Conservation (phyloP, 2,329 filamentous ascomycete genomes). For the Paecilomyces sp. region DNA sequence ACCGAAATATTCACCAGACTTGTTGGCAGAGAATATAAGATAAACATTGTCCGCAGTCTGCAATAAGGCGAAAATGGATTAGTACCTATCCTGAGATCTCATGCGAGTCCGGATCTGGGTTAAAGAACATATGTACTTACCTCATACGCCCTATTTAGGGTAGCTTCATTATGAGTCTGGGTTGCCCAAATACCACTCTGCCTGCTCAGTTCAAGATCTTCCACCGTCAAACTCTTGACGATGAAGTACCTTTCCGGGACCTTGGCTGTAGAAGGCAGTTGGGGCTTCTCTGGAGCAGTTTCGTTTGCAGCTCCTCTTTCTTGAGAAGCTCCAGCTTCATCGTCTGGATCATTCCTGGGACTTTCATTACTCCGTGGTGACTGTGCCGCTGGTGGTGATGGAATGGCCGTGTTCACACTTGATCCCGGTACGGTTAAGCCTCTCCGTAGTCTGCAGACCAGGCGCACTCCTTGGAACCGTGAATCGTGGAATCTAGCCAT, state of each 20-base stretch:
- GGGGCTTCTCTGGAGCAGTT: constrained; percentile 11
- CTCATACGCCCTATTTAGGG: constrained; percentile 73
- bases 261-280: constrained; percentile 17
- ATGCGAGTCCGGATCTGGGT: neutral
- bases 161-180: constrained; percentile 85
- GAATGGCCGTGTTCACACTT: constrained; percentile 10
- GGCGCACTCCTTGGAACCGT: constrained; percentile 72
- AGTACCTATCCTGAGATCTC: neutral
- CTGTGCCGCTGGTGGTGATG: constrained; percentile 46
- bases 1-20: constrained; percentile 94
- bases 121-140: constrained; percentile 41
- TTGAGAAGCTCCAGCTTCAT: constrained; percentile 8
- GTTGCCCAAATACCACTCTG: constrained; percentile 87
- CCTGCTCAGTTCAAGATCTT: constrained; percentile 86
- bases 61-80: neutral
- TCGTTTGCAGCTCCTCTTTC: constrained; percentile 3
- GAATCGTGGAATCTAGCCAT: constrained; percentile 86
- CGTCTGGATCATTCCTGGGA: constrained; percentile 4
- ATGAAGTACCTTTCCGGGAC: constrained; percentile 77
- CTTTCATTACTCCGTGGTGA: constrained; percentile 28
- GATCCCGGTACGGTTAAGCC: constrained; percentile 38
- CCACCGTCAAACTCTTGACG: constrained; percentile 83
- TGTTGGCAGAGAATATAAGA: constrained; percentile 92
- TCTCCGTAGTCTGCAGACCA: constrained; percentile 75
- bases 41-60: constrained; percentile 79